A percentile compares a stretch with the other conserved stretches of the same genome.
Evolutionary conservation across 257 asterid species (phyloP).

Genomic region (Nicotiana tabacum): DNA sequence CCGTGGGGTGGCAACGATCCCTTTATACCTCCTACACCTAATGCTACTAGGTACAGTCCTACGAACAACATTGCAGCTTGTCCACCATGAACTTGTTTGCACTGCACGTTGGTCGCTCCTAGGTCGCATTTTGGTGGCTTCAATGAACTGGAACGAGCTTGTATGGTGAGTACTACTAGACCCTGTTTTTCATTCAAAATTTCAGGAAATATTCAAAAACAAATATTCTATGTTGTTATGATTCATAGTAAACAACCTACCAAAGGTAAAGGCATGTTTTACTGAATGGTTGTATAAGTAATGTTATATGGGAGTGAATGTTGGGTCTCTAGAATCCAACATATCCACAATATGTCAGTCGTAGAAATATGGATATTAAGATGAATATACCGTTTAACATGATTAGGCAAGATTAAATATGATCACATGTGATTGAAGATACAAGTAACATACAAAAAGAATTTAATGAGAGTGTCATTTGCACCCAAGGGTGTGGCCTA

Average conservation of each 20-base stretch:
- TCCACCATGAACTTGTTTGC: slow-evolving; percentile 61
- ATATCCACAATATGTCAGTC: background rate
- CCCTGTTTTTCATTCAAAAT: slow-evolving; percentile 41
- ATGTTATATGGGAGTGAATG: background rate
- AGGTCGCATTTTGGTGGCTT: slow-evolving; percentile 55
- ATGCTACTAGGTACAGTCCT: slow-evolving; percentile 71
- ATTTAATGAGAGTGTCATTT: background rate
- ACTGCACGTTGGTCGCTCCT: slow-evolving; percentile 18
- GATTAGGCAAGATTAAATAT: background rate
- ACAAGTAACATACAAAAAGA: background rate
- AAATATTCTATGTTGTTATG: background rate
- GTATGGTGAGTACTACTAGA: slow-evolving; percentile 59
- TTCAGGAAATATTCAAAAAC: background rate
- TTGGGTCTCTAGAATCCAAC: background rate
- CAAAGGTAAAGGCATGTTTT: background rate
- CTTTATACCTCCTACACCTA: slow-evolving; percentile 86
- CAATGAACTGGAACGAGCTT: slow-evolving; percentile 56
- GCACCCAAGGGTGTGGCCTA: too few relatives aligned
- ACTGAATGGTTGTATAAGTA: background rate
- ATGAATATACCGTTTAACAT: background rate
- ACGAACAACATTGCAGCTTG: slow-evolving; percentile 63
- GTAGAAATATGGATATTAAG: background rate
- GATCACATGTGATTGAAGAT: background rate
- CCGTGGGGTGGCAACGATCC: slow-evolving; percentile 76
- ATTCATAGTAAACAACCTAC: background rate